Evolutionary conservation across 2,329 filamentous ascomycete genomes (phyloP).

Genomic region (Ophioceras dolichostomum): DNA sequence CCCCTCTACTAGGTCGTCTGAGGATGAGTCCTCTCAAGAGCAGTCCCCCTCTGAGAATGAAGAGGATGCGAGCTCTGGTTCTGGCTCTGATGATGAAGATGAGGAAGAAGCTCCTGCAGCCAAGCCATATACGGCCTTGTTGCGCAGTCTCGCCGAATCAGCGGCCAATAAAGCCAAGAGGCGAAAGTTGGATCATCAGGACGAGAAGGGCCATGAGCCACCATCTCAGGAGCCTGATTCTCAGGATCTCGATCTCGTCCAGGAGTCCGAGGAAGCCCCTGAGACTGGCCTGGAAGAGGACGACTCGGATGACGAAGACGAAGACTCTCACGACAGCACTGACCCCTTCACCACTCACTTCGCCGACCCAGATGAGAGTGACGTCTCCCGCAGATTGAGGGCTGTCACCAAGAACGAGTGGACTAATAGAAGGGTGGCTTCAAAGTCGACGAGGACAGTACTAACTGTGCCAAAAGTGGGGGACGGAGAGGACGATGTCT

Average conservation of each 20-base stretch:
- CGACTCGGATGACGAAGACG: slow-evolving; percentile 32
- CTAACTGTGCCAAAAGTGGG: slow-evolving; percentile 30
- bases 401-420: slow-evolving; percentile 38
- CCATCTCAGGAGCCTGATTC: too few relatives aligned
- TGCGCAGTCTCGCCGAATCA: slow-evolving; percentile 41
- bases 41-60: slow-evolving; percentile 12
- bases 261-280: slow-evolving; percentile 37
- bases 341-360: slow-evolving; percentile 82
- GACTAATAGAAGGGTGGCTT: slow-evolving; percentile 31
- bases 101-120: slow-evolving; percentile 27
- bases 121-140: slow-evolving; percentile 43
- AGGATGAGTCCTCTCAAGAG: slow-evolving; percentile 7
- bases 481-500: slow-evolving; percentile 18
- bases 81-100: slow-evolving; percentile 32
- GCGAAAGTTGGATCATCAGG: slow-evolving; percentile 37
- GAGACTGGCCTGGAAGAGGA: slow-evolving; percentile 19
- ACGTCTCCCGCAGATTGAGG: slow-evolving; percentile 40
- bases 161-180: slow-evolving; percentile 37
- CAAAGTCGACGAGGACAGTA: slow-evolving; percentile 35
- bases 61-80: slow-evolving; percentile 23
- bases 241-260: slow-evolving; percentile 27
- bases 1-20: slow-evolving; percentile 2
- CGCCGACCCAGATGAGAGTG: slow-evolving; percentile 49
- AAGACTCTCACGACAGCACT: too few relatives aligned
- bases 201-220: too few relatives aligned